Base-by-base conservation (phyloP, 805 yeast genomes). In the Priceomyces melissophilus region DNA sequence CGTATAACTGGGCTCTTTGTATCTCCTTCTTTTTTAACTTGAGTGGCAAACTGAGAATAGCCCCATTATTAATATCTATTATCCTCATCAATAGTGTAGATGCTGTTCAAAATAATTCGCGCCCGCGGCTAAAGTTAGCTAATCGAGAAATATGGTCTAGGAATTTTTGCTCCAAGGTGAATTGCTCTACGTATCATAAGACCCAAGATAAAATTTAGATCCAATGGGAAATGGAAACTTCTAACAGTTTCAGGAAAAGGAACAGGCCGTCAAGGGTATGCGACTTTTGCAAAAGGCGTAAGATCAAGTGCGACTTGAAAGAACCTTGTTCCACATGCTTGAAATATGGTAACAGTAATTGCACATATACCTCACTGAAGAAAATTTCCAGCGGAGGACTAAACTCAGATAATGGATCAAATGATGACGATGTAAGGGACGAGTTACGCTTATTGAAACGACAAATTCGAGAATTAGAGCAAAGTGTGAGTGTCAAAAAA, bases 251-350 rank as follows among this genome's bases (percentile, higher is more conserved):
- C 4, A 4, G 33, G 43, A 60, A 56, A 37, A 43, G 69, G 30
- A 50, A 52, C 37, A 54, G 70, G 42, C 41, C 53, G n/a, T 53
- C 67, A 17, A 56, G 61, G 17, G 67, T 61, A 35, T 67, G 73
- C 46, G 53, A 52, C 32, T 63, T 60, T 39, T 67, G 73, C 49
- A 60, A 60, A 43, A 49, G 49, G 35, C 47, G 72, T 28, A 67
- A 67, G 43, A 67, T 65, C 34, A 63, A 57, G 36, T 67, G 73
- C 52, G 69, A 67, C 46, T 50, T 61, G 26, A 60, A 58, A 8
- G 47, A 53, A 34, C 72, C 72, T 2, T 67, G 73, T 39, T 52
- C 61, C 15, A 48, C 67, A 10, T 67, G 73, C 46, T 42, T 57
- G 12, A 61, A 55, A 37, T 60, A 61, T 38, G 47, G 50, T 3